Conservation (phyloP, 305 asterid genomes). For the Rubia tinctorum region DNA sequence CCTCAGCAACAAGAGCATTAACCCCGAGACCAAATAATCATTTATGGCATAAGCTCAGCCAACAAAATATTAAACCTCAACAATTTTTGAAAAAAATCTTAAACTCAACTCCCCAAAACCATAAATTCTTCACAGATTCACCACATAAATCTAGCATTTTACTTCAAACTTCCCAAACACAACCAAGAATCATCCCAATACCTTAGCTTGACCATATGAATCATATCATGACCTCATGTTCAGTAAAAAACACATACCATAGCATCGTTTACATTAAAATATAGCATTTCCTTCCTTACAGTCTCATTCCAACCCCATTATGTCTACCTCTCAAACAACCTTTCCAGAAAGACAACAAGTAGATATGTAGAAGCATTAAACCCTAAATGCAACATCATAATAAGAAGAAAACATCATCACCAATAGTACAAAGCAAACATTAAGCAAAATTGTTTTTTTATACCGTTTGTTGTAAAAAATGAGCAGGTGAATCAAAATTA, state of each 20-base stretch:
- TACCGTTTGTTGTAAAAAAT: conserved; percentile 64
- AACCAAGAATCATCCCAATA: too few species aligned
- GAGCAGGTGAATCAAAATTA: conserved; percentile 42
- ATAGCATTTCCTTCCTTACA: neutral
- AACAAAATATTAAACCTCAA: too few species aligned
- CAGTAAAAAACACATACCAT: neutral
- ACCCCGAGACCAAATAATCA: too few species aligned
- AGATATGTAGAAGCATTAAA: neutral
- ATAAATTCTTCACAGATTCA: neutral
- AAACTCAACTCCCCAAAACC: neutral
- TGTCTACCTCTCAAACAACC: neutral
- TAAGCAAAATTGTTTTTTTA: neutral
- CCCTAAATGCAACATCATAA: neutral
- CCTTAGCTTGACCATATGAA: neutral
- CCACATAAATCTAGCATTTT: neutral
- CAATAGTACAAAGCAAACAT: neutral
- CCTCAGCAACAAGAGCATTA: too few species aligned
- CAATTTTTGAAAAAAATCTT: conserved; percentile 27
- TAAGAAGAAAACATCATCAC: neutral
- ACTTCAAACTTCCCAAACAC: neutral
- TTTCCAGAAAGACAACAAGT: neutral
- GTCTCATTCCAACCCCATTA: neutral
- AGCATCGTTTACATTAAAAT: neutral
- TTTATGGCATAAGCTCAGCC: too few species aligned
- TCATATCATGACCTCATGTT: neutral